Evolutionary conservation across 225 moss, liverwort and hornwort species (phyloP), one percentile per base, ranked within the genome.

Genomic region (Marchantia polymorpha): DNA sequence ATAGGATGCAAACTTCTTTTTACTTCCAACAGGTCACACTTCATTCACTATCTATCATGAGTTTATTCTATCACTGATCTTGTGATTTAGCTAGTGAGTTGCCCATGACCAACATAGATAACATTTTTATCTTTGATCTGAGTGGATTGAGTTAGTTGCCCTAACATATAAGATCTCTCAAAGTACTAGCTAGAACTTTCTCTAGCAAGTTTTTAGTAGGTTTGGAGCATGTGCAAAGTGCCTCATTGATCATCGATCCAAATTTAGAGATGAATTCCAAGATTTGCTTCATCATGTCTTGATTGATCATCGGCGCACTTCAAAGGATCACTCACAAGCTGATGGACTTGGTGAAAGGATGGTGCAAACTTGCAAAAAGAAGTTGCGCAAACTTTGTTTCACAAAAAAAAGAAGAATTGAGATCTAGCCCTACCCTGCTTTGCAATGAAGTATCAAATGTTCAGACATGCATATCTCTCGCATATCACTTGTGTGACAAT

Each of bases 201-300:
- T 78, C 19, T 51, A 48, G 17, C 12, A 29, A 25, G 64, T 78
- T n/a, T 49, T 65, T 30, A 65, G 78, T 51, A 8, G 63, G 17
- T 78, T 78, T 49, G 30, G 64, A 66, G 30, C 78, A 26, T 31
- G 64, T 63, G 64, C 19, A 7, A 47, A 66, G 64, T 78, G 27
- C 25, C 51, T 73, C 8, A 73, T 25, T 73, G 48, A 73, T 52
- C 73, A 73, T 17, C 48, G 49, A 48, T 48, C 51, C 4, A 50
- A 73, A 7, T 73, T 73, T 51, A 49, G 15, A 3, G n/a, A 31
- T 7, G n/a, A 29, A 78, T 64, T 64, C n/a, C 75, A 66, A 50
- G 78, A 64, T 14, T 64, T 78, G n/a, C 78, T 78, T 63, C 14
- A 78, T 31, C 61, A 73, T 73, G 73, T 50, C 9, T 13, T 53